Conservation (phyloP, 257 asterid genomes). For the Penstemon newberryi region DNA sequence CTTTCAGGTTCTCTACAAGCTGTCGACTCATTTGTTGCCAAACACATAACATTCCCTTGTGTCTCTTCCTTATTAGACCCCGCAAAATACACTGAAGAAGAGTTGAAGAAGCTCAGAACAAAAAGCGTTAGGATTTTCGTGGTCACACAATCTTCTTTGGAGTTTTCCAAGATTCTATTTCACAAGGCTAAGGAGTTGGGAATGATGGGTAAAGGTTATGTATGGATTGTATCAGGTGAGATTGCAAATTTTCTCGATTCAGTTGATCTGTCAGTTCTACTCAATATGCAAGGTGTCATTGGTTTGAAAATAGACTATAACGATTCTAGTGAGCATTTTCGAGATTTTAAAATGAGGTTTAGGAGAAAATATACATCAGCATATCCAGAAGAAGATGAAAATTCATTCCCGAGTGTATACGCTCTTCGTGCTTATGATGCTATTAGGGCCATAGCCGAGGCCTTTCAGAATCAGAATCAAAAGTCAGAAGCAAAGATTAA, state of each 20-base stretch:
- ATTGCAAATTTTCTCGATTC: conserved; percentile 53
- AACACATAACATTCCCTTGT: conserved; percentile 37
- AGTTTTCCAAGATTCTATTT: conserved; percentile 47
- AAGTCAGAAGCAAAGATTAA: conserved; percentile 12
- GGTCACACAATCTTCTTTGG: conserved; percentile 42
- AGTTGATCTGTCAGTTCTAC: conserved; percentile 34
- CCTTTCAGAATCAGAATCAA: conserved; percentile 16
- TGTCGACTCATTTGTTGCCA: conserved; percentile 36
- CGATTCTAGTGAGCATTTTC: conserved; percentile 22
- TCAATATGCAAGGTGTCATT: conserved; percentile 61
- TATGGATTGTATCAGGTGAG: conserved; percentile 59
- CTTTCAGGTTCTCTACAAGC: conserved; percentile 46
- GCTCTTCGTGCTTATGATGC: conserved; percentile 62
- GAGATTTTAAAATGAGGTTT: conserved; percentile 38
- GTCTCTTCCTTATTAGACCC: conserved; percentile 31
- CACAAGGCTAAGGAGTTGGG: conserved; percentile 45
- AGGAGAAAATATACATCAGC: conserved; percentile 37
- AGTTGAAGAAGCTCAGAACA: conserved; percentile 34
- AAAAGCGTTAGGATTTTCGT: conserved; percentile 37
- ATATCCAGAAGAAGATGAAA: conserved; percentile 49
- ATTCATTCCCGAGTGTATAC: conserved; percentile 41
- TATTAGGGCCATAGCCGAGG: conserved; percentile 33
- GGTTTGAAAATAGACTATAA: conserved; percentile 43
- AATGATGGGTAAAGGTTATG: conserved; percentile 58
- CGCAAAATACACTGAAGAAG: conserved; percentile 19